Evolutionary conservation across 352 stramenopile genomes (phyloP), one percentile per base, ranked within the genome.

Genomic region (Lagenidium sp.): DNA sequence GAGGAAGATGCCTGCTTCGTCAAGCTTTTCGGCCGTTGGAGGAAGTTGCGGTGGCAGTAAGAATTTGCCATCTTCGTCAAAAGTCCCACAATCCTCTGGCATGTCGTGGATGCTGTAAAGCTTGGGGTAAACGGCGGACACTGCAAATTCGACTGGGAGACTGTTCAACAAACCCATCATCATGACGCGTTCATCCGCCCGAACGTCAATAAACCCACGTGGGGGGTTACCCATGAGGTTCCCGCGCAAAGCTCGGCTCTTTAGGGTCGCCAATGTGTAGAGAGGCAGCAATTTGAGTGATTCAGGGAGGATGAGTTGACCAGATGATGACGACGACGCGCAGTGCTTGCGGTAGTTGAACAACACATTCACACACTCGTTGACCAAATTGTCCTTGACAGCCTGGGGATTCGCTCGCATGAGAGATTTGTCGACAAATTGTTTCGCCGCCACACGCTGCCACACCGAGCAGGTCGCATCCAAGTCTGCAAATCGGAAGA

Each of bases 271-370:
- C 24, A 95, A 51, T 21, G 75, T 93, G 73, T 95, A 96, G 18
- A 96, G 53, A 24, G 87, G 87, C 54, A 97, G 53, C 32, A 95
- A 47, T 62, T 95, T 95, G 21, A 96, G 71, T 44, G 85, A 90
- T 49, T 97, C 87, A 12, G 87, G 87, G 16, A 97, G 60, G 29
- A 97, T 96, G 19, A 97, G 76, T 51, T 97, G 87, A 0, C 84
- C 85, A 0, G 78, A 85, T 15, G 82, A 88, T n/a, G 80, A 92
- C 32, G 85, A 87, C n/a, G 82, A 76, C 18, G 87, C 85, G 51
- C 86, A 96, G 47, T 92, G 73, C 55, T 94, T 93, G 61, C 86
- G 83, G 67, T 97, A 97, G 55, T 91, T 85, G 53, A 77, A 92
- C 25, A 97, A 53, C 55, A 95, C 84, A 31, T 65, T 86, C 39